Percentiles rank a stretch among this genome's conserved stretches.
These are phyloP conservation scores for Akebia trifoliata DNA, from an alignment of 164 flowering plant genomes.

Conservation along the genomic window DNA sequence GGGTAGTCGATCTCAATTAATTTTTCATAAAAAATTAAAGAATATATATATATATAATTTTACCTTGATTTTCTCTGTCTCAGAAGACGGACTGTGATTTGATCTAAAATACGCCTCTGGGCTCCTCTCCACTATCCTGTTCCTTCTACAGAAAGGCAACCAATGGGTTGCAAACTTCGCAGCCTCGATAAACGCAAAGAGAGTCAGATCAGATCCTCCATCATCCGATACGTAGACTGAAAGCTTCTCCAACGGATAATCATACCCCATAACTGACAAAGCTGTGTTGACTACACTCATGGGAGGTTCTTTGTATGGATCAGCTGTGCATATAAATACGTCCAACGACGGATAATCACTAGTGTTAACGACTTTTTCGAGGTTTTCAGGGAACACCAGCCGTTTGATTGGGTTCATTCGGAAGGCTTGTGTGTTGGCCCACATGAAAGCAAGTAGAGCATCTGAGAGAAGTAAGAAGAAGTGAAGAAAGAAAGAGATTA, in stretches of 20 bases:
- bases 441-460: slow-evolving; percentile 20
- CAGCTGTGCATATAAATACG: slow-evolving; percentile 32
- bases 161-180: slow-evolving; percentile 25
- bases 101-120: slow-evolving; percentile 24
- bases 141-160: slow-evolving; percentile 26
- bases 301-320: slow-evolving; percentile 30
- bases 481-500: slow-evolving; percentile 3
- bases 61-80: slow-evolving; percentile 15
- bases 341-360: slow-evolving; percentile 21
- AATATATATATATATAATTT: background rate
- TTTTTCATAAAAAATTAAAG: no score
- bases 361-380: background rate
- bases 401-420: slow-evolving; percentile 24
- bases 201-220: slow-evolving; percentile 27
- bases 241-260: slow-evolving; percentile 24
- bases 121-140: slow-evolving; percentile 16
- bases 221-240: slow-evolving; percentile 31
- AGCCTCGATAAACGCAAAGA: slow-evolving; percentile 34
- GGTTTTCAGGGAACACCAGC: slow-evolving; percentile 19
- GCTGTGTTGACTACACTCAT: slow-evolving; percentile 25
- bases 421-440: slow-evolving; percentile 17
- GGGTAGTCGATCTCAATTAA: no score
- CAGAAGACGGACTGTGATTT: background rate
- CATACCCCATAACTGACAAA: slow-evolving; percentile 27
- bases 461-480: slow-evolving; percentile 17